These are phyloP conservation scores for Pleurotus ostreatus DNA, from an alignment of 768 basidiomycete genomes.

Conservation along the genomic window DNA sequence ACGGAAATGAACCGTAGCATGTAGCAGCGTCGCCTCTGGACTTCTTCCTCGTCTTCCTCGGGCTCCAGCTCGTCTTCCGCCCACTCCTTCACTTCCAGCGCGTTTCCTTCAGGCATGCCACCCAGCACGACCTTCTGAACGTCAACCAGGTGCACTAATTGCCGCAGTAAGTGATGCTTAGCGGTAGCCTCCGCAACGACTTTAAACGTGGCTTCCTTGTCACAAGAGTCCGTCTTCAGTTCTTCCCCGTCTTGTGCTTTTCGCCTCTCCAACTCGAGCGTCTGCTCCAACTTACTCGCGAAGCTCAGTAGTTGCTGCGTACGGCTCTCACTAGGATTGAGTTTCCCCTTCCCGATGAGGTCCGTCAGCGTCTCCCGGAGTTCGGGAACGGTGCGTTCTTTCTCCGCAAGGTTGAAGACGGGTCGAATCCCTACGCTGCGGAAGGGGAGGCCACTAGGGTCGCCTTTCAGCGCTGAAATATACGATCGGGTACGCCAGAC, in stretches of 20 bases:
- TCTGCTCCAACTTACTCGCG: conserved; percentile 23
- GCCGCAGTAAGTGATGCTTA: conserved; percentile 14
- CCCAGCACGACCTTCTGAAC: conserved; percentile 31
- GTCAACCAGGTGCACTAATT: conserved; percentile 32
- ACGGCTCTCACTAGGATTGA: conserved; percentile 18
- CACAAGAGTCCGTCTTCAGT: conserved; percentile 8
- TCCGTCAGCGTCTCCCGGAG: conserved; percentile 21
- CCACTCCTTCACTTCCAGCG: conserved; percentile 5
- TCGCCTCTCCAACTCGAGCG: conserved; percentile 18
- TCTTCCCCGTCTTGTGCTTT: conserved; percentile 9
- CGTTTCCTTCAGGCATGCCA: conserved; percentile 14
- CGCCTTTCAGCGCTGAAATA: not conserved
- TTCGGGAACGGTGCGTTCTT: conserved; percentile 18
- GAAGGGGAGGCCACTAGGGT: not conserved
- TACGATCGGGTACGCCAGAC: conserved; percentile 15
- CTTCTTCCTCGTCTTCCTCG: conserved; percentile 13
- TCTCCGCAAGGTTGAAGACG: conserved; percentile 7
- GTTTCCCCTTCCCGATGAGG: conserved; percentile 19
- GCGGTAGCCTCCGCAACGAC: conserved; percentile 15
- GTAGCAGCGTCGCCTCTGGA: conserved; percentile 6
- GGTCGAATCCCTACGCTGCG: not conserved
- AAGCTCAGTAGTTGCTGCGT: conserved; percentile 22
- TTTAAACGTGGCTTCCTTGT: conserved; percentile 16
- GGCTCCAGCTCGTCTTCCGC: conserved; percentile 14
- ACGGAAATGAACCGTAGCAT: not conserved